Conservation (phyloP, 768 basidiomycete species). For the Polyporus arcularius region DNA sequence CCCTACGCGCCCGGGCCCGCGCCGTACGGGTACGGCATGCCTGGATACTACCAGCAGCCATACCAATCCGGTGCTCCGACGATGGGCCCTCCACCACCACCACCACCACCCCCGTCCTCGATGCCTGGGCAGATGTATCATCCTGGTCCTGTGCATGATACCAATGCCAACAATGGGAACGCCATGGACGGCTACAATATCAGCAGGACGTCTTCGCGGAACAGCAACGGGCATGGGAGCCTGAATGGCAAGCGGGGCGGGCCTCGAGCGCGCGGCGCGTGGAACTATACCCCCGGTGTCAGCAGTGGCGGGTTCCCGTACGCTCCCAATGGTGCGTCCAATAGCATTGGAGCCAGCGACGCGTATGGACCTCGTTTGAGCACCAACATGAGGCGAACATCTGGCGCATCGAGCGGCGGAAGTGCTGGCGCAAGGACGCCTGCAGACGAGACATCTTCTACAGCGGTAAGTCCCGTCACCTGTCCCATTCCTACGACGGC, state of each 20-base stretch:
- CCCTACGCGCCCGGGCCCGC: slow-evolving; percentile 28
- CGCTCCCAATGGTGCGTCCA: slow-evolving; percentile 28
- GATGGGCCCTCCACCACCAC: slow-evolving; percentile 15
- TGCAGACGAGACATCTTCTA: slow-evolving; percentile 76
- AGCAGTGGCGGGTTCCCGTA: slow-evolving; percentile 47
- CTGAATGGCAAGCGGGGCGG: slow-evolving; percentile 29
- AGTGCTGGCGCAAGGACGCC: slow-evolving; percentile 60
- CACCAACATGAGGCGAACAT: slow-evolving; percentile 46
- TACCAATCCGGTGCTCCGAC: slow-evolving; percentile 12
- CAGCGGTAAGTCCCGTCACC: slow-evolving; percentile 57
- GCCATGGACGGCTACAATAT: slow-evolving; percentile 31
- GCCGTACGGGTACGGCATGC: slow-evolving; percentile 28
- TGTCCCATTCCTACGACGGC: slow-evolving; percentile 10
- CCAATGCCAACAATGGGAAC: slow-evolving; percentile 25
- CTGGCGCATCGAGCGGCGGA: slow-evolving; percentile 48
- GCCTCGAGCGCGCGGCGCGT: slow-evolving; percentile 37
- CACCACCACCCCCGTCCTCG: slow-evolving; percentile 2
- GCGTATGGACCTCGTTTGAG: slow-evolving; percentile 68
- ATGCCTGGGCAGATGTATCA: slow-evolving; percentile 20
- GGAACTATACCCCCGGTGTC: slow-evolving; percentile 72
- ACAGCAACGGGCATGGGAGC: slow-evolving; percentile 33
- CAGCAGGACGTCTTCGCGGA: slow-evolving; percentile 35
- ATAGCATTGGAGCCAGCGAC: slow-evolving; percentile 35
- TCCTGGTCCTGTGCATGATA: slow-evolving; percentile 9
- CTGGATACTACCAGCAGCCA: slow-evolving; percentile 17